phyloP scores from a whole-genome alignment of 1,139 yeast species.

The Diutina siamensis region DNA sequence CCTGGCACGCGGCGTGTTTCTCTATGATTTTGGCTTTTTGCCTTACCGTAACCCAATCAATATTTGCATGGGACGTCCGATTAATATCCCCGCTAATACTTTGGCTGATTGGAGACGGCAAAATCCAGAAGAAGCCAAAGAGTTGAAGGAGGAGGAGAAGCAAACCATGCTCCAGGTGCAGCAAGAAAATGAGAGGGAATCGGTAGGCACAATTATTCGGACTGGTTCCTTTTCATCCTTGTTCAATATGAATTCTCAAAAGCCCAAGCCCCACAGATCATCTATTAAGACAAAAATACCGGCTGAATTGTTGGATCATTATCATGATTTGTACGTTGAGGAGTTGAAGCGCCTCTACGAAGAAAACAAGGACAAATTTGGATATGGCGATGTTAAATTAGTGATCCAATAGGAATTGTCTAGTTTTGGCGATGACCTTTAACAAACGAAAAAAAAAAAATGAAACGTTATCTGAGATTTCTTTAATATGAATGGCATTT shows the following conservation, averaged over 20 bases:
- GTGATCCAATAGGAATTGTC: slow-evolving; percentile 18
- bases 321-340: slow-evolving; percentile 62
- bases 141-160: slow-evolving; percentile 9
- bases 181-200: slow-evolving; percentile 10
- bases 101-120: background rate
- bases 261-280: background rate
- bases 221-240: slow-evolving; percentile 10
- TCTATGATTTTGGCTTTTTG: slow-evolving; percentile 82
- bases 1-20: slow-evolving; percentile 87
- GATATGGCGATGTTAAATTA: slow-evolving; percentile 37
- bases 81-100: slow-evolving; percentile 41
- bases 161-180: slow-evolving; percentile 12
- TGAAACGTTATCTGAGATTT: too few species aligned
- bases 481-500: too few species aligned
- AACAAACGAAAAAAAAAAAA: too few species aligned
- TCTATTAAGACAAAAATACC: slow-evolving; percentile 19
- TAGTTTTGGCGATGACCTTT: background rate
- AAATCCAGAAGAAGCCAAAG: slow-evolving; percentile 6
- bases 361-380: slow-evolving; percentile 52
- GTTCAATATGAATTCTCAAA: background rate
- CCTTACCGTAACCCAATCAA: slow-evolving; percentile 79
- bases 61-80: slow-evolving; percentile 75
- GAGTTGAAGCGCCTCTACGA: slow-evolving; percentile 58
- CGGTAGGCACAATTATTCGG: slow-evolving; percentile 7
- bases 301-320: slow-evolving; percentile 44